phyloP scores from a whole-genome alignment of 2,329 filamentous ascomycete genomes.

The Mycosphaerella arachidis region DNA sequence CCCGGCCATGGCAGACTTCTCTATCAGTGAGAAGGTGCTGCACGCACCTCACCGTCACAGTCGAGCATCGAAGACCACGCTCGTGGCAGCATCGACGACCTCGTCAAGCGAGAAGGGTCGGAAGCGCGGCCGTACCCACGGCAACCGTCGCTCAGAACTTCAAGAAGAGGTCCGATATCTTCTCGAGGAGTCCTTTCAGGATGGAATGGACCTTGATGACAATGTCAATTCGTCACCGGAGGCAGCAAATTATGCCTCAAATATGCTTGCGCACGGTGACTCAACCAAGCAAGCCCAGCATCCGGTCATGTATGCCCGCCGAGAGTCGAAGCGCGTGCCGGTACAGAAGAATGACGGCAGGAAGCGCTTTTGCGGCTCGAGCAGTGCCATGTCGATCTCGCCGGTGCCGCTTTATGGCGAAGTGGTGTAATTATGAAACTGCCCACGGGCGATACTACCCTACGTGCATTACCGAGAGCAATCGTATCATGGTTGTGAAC shows the following conservation, averaged over 20 bases:
- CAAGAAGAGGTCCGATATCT: constrained; percentile 34
- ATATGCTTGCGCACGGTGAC: constrained; percentile 23
- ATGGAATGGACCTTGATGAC: constrained; percentile 26
- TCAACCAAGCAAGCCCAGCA: constrained; percentile 25
- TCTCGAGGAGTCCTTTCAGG: constrained; percentile 29
- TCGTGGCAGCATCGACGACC: constrained; percentile 12
- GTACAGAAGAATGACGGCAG: constrained; percentile 31
- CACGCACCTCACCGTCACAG: constrained; percentile 32
- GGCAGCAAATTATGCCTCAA: constrained; percentile 23
- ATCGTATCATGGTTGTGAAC: background rate
- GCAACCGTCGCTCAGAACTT: constrained; percentile 30
- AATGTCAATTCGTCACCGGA: constrained; percentile 24
- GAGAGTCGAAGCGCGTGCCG: constrained; percentile 23
- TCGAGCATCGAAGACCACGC: constrained; percentile 23
- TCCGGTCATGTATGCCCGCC: constrained; percentile 20
- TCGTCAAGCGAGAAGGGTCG: constrained; percentile 21
- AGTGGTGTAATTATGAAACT: constrained; percentile 7
- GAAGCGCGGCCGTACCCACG: constrained; percentile 31
- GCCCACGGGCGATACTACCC: background rate
- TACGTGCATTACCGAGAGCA: background rate
- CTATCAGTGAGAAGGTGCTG: constrained; percentile 29
- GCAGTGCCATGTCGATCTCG: constrained; percentile 22
- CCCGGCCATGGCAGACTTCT: constrained; percentile 30
- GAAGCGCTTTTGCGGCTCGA: constrained; percentile 32
- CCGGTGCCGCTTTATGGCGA: constrained; percentile 24